Evolutionary conservation across 805 yeast genomes (phyloP).

Genomic region (Candida xiaguanensis): DNA sequence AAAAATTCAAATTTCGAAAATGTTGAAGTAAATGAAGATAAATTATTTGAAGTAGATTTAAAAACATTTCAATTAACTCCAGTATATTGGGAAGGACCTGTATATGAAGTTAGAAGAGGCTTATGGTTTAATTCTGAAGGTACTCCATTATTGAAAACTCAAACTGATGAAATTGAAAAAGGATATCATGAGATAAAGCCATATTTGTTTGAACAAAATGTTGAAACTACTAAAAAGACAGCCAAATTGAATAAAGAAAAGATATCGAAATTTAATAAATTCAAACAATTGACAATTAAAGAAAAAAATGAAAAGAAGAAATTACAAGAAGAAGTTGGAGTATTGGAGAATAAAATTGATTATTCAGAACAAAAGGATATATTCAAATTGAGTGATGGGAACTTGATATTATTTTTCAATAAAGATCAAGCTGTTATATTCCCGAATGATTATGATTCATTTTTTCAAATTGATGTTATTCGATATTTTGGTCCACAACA

Average conservation of each 20-base stretch:
- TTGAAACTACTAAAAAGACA: conserved; percentile 3
- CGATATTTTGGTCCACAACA: conserved; percentile 31
- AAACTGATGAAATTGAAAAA: conserved; percentile 58
- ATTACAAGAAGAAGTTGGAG: conserved; percentile 11
- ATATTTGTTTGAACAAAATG: conserved; percentile 17
- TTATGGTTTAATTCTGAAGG: conserved; percentile 70
- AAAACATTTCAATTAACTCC: conserved; percentile 54
- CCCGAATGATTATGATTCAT: conserved; percentile 40
- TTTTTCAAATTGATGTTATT: conserved; percentile 33
- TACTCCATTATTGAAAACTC: conserved; percentile 46
- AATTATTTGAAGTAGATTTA: conserved; percentile 69
- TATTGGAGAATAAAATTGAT: conserved; percentile 8
- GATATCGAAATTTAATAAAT: conserved; percentile 15
- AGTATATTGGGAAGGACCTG: conserved; percentile 85
- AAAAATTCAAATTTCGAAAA: not conserved
- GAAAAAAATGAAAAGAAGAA: conserved; percentile 10
- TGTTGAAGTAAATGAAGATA: conserved; percentile 77
- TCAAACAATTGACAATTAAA: conserved; percentile 2
- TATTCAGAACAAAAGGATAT: conserved; percentile 25
- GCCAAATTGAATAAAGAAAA: conserved; percentile 12
- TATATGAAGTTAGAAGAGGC: conserved; percentile 79
- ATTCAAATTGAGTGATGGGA: conserved; percentile 28
- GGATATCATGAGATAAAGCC: conserved; percentile 44
- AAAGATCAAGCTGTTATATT: conserved; percentile 44
- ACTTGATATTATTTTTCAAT: conserved; percentile 38